Evolutionary conservation across 345 rosid genomes (phyloP).

Genomic region (Turnera subulata): DNA sequence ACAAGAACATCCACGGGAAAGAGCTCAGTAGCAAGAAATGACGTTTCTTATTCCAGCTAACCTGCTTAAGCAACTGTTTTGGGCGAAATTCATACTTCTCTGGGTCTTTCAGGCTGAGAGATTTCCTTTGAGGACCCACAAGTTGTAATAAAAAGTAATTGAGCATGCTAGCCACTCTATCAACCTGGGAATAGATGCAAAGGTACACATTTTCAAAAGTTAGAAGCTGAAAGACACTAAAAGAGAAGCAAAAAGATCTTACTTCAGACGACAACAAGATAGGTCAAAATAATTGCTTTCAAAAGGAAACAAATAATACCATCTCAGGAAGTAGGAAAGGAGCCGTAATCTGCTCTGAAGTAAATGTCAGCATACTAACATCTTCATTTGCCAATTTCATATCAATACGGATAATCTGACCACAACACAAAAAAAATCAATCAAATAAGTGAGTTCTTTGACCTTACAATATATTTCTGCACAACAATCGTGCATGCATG

Average conservation of each 20-base stretch:
- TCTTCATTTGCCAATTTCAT: conserved; percentile 99
- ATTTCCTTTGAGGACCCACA: conserved; percentile 95
- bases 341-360: conserved; percentile 87
- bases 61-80: conserved; percentile 91
- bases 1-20: not conserved
- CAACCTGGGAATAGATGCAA: conserved; percentile 49
- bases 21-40: not conserved
- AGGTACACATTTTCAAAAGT: not conserved
- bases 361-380: conserved; percentile 88
- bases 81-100: conserved; percentile 98
- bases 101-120: conserved; percentile 85
- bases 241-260: not conserved
- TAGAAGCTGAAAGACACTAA: not conserved
- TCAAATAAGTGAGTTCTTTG: not conserved
- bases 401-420: conserved; percentile 85
- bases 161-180: conserved; percentile 96
- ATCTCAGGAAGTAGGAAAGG: conserved; percentile 99
- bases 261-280: not conserved
- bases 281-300: not conserved
- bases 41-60: conserved; percentile 13
- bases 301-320: conserved; percentile 38
- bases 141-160: conserved; percentile 94
- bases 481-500: not conserved
- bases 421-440: conserved; percentile 6
- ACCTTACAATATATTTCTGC: conserved; percentile 3